Conservation (phyloP, 2,329 filamentous ascomycete species). For the Lecanicillium sp. region DNA sequence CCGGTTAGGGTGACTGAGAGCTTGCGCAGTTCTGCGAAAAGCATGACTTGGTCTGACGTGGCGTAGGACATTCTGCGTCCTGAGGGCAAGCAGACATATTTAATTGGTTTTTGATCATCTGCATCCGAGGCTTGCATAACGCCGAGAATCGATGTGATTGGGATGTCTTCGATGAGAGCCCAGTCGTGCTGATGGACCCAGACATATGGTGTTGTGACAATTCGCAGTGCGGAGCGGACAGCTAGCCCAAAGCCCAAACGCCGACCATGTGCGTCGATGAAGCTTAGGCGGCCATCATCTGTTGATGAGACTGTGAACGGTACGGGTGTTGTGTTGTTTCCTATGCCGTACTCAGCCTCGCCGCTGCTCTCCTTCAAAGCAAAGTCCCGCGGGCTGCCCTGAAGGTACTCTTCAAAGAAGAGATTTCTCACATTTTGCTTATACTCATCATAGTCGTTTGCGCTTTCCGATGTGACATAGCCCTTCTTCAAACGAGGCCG, state of each 20-base stretch:
- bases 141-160: slow-evolving; percentile 32
- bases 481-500: slow-evolving; percentile 43
- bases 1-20: slow-evolving; percentile 33
- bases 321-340: slow-evolving; percentile 25
- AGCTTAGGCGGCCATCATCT: slow-evolving; percentile 28
- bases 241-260: slow-evolving; percentile 46
- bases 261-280: slow-evolving; percentile 37
- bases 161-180: slow-evolving; percentile 36
- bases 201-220: slow-evolving; percentile 39
- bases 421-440: slow-evolving; percentile 38
- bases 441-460: slow-evolving; percentile 32
- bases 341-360: slow-evolving; percentile 40
- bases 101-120: slow-evolving; percentile 27
- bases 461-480: slow-evolving; percentile 38
- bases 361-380: slow-evolving; percentile 13
- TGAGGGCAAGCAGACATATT: slow-evolving; percentile 45
- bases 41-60: slow-evolving; percentile 33
- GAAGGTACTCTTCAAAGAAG: slow-evolving; percentile 14
- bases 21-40: slow-evolving; percentile 30
- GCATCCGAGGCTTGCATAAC: slow-evolving; percentile 33
- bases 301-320: slow-evolving; percentile 26
- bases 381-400: neutral
- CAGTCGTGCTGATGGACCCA: slow-evolving; percentile 53
- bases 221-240: slow-evolving; percentile 41
- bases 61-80: slow-evolving; percentile 44